A percentile compares a stretch with the other conserved stretches of the same genome.
Evolutionary conservation across 306 rosid genomes (phyloP).

Genomic region (Sindora glabra): DNA sequence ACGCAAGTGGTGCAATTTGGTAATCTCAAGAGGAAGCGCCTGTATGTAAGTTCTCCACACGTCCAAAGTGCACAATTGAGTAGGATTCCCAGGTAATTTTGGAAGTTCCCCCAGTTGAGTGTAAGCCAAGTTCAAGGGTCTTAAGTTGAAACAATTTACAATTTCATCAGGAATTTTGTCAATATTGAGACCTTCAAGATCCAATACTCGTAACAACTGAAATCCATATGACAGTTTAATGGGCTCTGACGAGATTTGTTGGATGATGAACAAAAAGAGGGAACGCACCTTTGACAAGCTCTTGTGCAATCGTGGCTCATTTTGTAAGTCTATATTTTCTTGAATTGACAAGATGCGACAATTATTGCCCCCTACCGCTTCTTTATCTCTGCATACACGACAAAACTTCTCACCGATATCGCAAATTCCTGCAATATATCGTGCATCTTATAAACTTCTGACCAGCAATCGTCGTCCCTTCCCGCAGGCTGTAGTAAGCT

Average conservation of each 20-base stretch:
- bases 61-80: slow-evolving; percentile 12
- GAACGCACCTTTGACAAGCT: neutral
- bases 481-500: neutral
- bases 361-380: neutral
- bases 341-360: neutral
- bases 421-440: neutral
- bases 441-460: neutral
- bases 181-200: neutral
- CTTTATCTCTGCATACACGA: neutral
- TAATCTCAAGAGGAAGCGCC: neutral
- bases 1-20: neutral
- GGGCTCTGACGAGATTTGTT: too few species aligned
- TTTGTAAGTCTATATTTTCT: neutral
- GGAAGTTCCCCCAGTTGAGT: slow-evolving; percentile 8
- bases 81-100: slow-evolving; percentile 7
- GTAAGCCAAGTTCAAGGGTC: neutral
- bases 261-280: neutral
- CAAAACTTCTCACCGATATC: neutral
- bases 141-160: neutral
- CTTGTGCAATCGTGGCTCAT: neutral
- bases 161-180: neutral
- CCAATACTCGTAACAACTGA: neutral
- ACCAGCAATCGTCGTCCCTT: neutral
- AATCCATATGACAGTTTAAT: neutral
- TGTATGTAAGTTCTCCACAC: neutral